Conservation (phyloP, 306 rosid species). For the Argentina anserina region DNA sequence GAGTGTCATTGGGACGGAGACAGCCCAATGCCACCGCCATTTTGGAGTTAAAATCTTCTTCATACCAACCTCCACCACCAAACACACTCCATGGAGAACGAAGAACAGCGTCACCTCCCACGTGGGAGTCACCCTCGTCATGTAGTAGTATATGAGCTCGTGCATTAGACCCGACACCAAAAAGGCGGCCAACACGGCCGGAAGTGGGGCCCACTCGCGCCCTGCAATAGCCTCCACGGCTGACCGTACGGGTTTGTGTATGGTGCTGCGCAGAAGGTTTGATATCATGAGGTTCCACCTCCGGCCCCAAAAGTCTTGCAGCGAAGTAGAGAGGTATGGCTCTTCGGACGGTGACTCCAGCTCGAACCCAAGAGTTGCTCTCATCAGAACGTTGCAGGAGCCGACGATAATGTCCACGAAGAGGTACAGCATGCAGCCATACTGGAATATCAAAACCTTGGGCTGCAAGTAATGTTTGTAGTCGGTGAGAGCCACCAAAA, state of each 20-base stretch:
- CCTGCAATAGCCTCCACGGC: background rate
- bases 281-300: slow-evolving; percentile 32
- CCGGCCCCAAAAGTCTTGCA: slow-evolving; percentile 38
- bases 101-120: slow-evolving; percentile 38
- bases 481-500: background rate
- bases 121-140: slow-evolving; percentile 26
- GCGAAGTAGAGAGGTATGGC: slow-evolving; percentile 31
- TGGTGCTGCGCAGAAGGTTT: slow-evolving; percentile 14
- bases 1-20: slow-evolving; percentile 14
- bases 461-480: slow-evolving; percentile 2
- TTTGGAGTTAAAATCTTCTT: background rate
- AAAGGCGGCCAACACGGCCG: slow-evolving; percentile 14
- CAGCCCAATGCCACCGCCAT: slow-evolving; percentile 19
- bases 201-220: background rate
- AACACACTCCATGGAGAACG: slow-evolving; percentile 32
- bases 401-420: slow-evolving; percentile 25
- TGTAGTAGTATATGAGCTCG: slow-evolving; percentile 23
- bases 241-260: slow-evolving; percentile 21
- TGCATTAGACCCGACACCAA: slow-evolving; percentile 39
- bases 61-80: slow-evolving; percentile 16
- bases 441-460: background rate
- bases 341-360: slow-evolving; percentile 28
- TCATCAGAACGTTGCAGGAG: background rate
- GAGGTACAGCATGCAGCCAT: slow-evolving; percentile 17
- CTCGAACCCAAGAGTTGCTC: slow-evolving; percentile 19